Evolutionary conservation across 2,329 filamentous ascomycete genomes (phyloP), one percentile per base, ranked within the genome.

Genomic region (Akanthomyces lecanii): DNA sequence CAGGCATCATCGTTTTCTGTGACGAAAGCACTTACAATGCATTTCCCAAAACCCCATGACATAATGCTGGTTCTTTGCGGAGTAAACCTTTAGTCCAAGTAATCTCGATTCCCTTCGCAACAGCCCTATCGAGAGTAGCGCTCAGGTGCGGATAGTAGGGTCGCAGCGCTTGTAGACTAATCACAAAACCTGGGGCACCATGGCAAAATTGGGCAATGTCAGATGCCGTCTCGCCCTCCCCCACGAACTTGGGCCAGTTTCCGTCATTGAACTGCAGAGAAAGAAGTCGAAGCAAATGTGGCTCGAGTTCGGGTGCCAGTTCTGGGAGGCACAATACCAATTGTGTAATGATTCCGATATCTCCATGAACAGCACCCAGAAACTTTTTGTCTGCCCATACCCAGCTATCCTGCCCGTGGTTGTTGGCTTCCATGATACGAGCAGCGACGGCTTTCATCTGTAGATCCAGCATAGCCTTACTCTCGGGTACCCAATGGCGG

Each of bases 331-430:
- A 85, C 25, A 83, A 76, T 1, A 89, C 80, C 16, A 90, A 76
- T 72, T 91, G 89, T n/a, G 84, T 86, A 62, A 91, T 80, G 71
- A 89, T 90, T 5, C 89, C 87, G 30, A 90, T 83, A 14, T 84
- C 81, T 8, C 89, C 89, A 69, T 91, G 87, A 0, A 82, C 84
- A 5, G 88, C 85, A 1, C 89, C 89, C 42, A 89, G 77, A 69
- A 89, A 89, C 21, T 76, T 71, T 67, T 84, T 85, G 16, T 81
- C 83, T 64, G 85, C 82, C 84, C 85, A 90, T 65, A 79, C 81
- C 89, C 88, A 91, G 1, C 74, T 72, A 6, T 71, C 73, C 45
- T 73, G 72, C 5, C 71, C 74, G n/a, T 79, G 63, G 71, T 75
- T 71, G 63, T 74, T 76, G 33, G 79, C 78, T 18, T 77, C 74